Evolutionary conservation across 192 early-diverging fungal species (phyloP), one percentile per base, ranked within the genome.

Genomic region (Jimgerdemannia lactiflua): DNA sequence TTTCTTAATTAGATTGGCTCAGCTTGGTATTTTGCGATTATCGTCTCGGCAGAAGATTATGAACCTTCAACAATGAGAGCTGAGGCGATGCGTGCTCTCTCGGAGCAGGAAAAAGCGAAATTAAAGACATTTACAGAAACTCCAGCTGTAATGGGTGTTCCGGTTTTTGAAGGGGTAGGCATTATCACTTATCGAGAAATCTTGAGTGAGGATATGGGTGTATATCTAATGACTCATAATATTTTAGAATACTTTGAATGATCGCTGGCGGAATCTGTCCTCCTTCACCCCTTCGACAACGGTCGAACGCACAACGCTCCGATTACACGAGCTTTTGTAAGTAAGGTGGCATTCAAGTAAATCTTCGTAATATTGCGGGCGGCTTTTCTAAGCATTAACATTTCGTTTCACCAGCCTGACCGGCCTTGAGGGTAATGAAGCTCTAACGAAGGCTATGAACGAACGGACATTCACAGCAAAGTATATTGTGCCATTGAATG

Each of bases 401-500:
- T 29, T 29, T 29, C 29, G n/a, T n/a, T 29, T 29, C 29, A 29
- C 29, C 29, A 29, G 29, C 29, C 29, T 29, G 29, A 29, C 29
- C 29, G 29, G 29, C 29, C 29, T 29, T 29, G 29, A 29, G 29
- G 29, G 29, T 29, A 29, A 29, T 29, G 29, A 29, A 29, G 29
- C 29, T 29, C 29, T 29, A 29, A 29, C 29, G 29, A 29, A 29
- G 1, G 29, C 29, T 29, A 29, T 29, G 29, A 29, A 29, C 29
- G 65, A 66, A 29, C 65, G 65, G 29, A 66, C 65, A 29, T 66
- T 19, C 19, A 66, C 65, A 29, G 65, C 29, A 19, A 66, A 66
- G 29, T 66, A 66, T 29, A 66, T 66, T 66, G 65, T 29, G 29
- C 65, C 68, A 40, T 69, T 69, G 42, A 42, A 42, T 43, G 68